Evolutionary conservation across 1,284 basidiomycete species (phyloP), one percentile per base, ranked within the genome.

Genomic region (Volvariella volvacea): DNA sequence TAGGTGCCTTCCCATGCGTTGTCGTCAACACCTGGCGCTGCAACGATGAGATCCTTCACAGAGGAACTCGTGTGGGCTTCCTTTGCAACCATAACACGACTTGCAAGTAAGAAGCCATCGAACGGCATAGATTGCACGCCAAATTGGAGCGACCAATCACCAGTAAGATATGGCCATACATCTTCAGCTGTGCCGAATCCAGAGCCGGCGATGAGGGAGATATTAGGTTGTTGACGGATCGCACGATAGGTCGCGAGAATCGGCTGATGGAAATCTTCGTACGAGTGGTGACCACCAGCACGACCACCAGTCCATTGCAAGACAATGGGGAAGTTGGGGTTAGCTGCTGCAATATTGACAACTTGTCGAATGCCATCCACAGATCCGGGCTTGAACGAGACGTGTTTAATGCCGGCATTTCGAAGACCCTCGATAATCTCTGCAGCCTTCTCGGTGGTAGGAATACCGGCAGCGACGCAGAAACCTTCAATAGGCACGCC

Each of bases 301-400:
- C 95, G 92, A 43, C 95, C 95, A 60, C 95, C 96, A 41, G 95
- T 99, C 95, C 95, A 98, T 62, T 98, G 95, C 52, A 97, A 73
- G 65, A 99, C 92, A 67, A 99, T 85, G n/a, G 95, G 93, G 78
- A 91, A 99, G 66, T 92, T 85, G 36, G 94, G 91, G 67, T 97
- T 94, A 50, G 92, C 78, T 37, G 88, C 80, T 20, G 96, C 95
- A 57, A 99, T 99, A 71, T 86, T 94, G 65, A 96, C 77, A 48
- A 98, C 95, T 65, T 98, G 94, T 39, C 93, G 86, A 55, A 99
- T 95, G 51, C 95, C 95, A 52, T 98, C 94, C 46, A 95, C 83
- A 6, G 92, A 96, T 50, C 95, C 95, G 36, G 95, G 95, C 74
- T 98, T 98, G 83, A 97, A 96, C 1, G 93, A 78, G 52, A 98